Evolutionary conservation across 2,329 filamentous ascomycete genomes (phyloP), one percentile per base, ranked within the genome.

Genomic region (Aspergillus tanneri): DNA sequence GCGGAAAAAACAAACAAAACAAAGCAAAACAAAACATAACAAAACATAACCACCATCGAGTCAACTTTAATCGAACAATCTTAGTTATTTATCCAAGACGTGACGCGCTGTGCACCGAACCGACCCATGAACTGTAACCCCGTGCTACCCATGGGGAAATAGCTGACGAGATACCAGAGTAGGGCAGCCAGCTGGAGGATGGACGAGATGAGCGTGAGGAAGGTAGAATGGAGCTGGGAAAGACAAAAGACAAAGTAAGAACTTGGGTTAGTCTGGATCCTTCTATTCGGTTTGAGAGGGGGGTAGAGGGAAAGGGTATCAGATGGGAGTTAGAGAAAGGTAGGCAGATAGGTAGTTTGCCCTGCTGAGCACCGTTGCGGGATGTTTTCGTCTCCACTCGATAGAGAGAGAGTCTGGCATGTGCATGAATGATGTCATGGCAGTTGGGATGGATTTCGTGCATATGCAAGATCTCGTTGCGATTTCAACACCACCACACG

Each of bases 131-230:
- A 83, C 50, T 92, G 86, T 57, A 99, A 74, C 34, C 93, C 90
- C 46, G 86, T 88, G 48, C 88, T 88, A 32, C 93, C 93, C 91
- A 97, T 96, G 21, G 93, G 93, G 64, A 97, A 97, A 71, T 99
- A 99, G 72, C 89, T 95, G 70, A 97, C 85, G 38, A 96, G 79
- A 73, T 97, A 97, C 92, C 92, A 97, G 38, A 89, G 57, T 55
- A 97, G 77, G 54, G 87, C 88, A 44, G 85, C 84, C 46, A 97
- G 78, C 69, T 99, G 93, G 59, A 91, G 75, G 51, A 96, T 79
- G 53, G 89, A 85, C 18, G 90, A 87, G 55, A 96, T 75, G 46
- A 97, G 77, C 12, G 93, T 97, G 56, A 97, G 82, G 53, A 95
- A 73, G 32, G 88, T 90, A 66, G 80, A 92, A 67, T 87, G 87